Conservation (phyloP, 768 basidiomycete species). For the Leucosporidium yakuticum region DNA sequence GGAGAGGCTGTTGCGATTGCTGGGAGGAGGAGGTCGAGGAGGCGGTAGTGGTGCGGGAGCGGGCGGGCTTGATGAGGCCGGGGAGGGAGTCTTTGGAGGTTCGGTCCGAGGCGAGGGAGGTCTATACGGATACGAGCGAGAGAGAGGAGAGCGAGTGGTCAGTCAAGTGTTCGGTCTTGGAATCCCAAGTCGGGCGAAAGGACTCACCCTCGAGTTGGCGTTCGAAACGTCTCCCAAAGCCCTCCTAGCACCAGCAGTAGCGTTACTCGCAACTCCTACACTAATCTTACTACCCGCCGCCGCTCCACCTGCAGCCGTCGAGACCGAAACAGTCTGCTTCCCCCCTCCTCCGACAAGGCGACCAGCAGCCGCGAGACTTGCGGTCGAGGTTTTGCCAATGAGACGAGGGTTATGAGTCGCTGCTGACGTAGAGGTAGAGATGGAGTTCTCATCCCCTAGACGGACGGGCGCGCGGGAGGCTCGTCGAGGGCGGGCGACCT, state of each 20-base stretch:
- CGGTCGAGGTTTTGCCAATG: background rate
- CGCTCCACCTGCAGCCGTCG: too few relatives aligned
- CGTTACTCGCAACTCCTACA: background rate
- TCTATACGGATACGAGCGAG: background rate
- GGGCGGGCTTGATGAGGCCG: slow-evolving; percentile 17
- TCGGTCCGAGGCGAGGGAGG: slow-evolving; percentile 8
- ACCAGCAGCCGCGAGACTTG: background rate
- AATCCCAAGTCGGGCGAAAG: background rate
- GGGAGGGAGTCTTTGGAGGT: slow-evolving; percentile 20
- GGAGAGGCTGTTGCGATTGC: background rate
- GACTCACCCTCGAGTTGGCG: slow-evolving; percentile 12
- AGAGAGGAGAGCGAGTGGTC: background rate
- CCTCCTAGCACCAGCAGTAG: background rate
- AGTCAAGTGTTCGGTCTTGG: background rate
- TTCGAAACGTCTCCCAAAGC: slow-evolving; percentile 28
- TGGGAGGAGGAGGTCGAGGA: background rate
- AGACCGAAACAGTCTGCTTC: background rate
- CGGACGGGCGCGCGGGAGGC: slow-evolving; percentile 24
- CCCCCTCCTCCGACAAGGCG: background rate
- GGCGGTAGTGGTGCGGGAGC: slow-evolving; percentile 21
- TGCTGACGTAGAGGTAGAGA: background rate
- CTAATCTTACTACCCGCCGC: background rate
- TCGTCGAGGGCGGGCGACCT: slow-evolving; percentile 23
- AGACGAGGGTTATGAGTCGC: background rate
- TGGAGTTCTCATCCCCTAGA: slow-evolving; percentile 22